Evolutionary conservation across 192 early-diverging fungal species (phyloP).

Genomic region (Chytriomyces hyalinus): DNA sequence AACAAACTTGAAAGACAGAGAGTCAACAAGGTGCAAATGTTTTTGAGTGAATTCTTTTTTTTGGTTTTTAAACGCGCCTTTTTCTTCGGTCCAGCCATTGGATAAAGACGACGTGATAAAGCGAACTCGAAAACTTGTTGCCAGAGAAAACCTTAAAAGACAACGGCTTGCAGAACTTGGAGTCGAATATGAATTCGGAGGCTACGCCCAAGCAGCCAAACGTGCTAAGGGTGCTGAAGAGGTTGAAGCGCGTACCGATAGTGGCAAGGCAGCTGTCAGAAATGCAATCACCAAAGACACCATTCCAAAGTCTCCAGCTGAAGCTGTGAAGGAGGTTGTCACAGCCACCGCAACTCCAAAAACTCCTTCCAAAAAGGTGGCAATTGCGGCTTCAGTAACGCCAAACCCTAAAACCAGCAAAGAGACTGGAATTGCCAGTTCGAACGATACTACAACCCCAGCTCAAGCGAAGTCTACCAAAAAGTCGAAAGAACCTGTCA

Average conservation of each 20-base stretch:
- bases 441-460: neutral
- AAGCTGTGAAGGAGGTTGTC: neutral
- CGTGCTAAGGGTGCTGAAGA: neutral
- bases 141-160: constrained; percentile 66
- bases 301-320: neutral
- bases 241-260: neutral
- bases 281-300: neutral
- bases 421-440: neutral
- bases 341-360: neutral
- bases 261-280: neutral
- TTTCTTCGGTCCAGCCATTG: constrained; percentile 43
- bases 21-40: constrained; percentile 65
- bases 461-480: neutral
- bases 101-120: constrained; percentile 53
- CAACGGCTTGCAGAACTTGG: constrained; percentile 69
- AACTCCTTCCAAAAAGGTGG: neutral
- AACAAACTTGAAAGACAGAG: constrained; percentile 60
- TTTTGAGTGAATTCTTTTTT: neutral
- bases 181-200: constrained; percentile 90
- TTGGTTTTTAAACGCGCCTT: neutral
- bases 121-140: constrained; percentile 55
- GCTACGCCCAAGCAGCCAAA: constrained; percentile 50
- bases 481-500: constrained; percentile 6
- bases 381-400: no score
- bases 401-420: neutral